These are phyloP conservation scores for Euphrasia arctica DNA, from an alignment of 305 asterid species.

Conservation along the genomic window DNA sequence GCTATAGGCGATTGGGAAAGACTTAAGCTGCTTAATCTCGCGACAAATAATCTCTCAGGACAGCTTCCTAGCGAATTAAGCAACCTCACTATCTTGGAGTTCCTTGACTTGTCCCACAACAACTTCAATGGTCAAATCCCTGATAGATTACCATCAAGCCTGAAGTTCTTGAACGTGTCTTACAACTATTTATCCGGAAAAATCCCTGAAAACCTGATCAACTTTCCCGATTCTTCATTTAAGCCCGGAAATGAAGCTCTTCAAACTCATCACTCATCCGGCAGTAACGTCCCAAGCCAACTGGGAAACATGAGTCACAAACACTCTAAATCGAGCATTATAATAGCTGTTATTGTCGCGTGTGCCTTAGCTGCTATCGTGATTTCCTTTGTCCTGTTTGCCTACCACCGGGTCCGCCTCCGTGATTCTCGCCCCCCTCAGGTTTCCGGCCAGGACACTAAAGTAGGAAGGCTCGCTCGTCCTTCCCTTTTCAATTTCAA, in stretches of 20 bases:
- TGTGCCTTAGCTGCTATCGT: conserved; percentile 67
- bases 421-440: conserved; percentile 51
- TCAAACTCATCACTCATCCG: conserved; percentile 24
- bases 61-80: conserved; percentile 62
- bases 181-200: conserved; percentile 65
- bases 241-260: conserved; percentile 55
- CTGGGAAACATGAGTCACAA: conserved; percentile 18
- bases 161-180: conserved; percentile 58
- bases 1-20: conserved; percentile 71
- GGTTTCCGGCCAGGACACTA: conserved; percentile 50
- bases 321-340: conserved; percentile 49
- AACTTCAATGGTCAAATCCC: conserved; percentile 71
- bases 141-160: conserved; percentile 52
- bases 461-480: conserved; percentile 53
- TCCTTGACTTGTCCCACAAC: conserved; percentile 75
- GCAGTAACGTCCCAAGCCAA: conserved; percentile 26
- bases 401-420: conserved; percentile 63
- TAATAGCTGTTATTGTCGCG: conserved; percentile 76
- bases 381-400: conserved; percentile 71
- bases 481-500: conserved; percentile 67
- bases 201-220: conserved; percentile 61
- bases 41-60: conserved; percentile 70
- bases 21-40: conserved; percentile 69
- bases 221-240: conserved; percentile 65
- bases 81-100: conserved; percentile 60